A percentile compares a stretch with the other conserved stretches of the same genome.
phyloP scores from a whole-genome alignment of 805 yeast species.

The Saccharomycopsis sp. region DNA sequence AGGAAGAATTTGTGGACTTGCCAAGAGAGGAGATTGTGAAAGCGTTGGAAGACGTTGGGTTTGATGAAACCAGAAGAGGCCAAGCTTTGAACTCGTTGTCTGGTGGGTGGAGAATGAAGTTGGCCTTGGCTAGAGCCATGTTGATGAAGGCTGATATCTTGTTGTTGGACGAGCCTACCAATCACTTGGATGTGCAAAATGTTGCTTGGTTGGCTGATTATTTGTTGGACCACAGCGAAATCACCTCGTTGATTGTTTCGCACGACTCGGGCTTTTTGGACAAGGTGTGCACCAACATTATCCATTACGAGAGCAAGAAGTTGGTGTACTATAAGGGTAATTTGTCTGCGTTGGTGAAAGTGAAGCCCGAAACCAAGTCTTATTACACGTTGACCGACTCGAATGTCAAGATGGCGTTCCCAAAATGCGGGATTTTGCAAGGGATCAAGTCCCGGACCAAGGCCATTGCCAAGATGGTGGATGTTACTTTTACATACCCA shows the following conservation, averaged over 20 bases:
- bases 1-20: constrained; percentile 65
- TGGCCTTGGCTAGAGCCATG: constrained; percentile 98
- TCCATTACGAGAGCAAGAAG: constrained; percentile 92
- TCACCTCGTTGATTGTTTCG: constrained; percentile 91
- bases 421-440: constrained; percentile 95
- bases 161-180: constrained; percentile 94
- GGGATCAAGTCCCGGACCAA: constrained; percentile 94
- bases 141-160: constrained; percentile 93
- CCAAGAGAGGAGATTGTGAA: constrained; percentile 60
- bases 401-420: constrained; percentile 94
- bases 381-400: constrained; percentile 91
- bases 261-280: constrained; percentile 97
- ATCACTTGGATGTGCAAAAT: constrained; percentile 90
- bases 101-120: constrained; percentile 99
- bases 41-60: constrained; percentile 82
- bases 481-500: constrained; percentile 85
- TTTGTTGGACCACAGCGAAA: constrained; percentile 68
- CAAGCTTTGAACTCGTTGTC: constrained; percentile 91
- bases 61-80: constrained; percentile 78
- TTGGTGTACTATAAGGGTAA: constrained; percentile 95
- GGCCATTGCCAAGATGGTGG: constrained; percentile 80
- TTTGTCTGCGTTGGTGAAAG: constrained; percentile 82
- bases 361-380: constrained; percentile 92
- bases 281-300: constrained; percentile 91
- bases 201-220: constrained; percentile 93